Percentiles rank a stretch among this genome's conserved stretches.
Conservation (phyloP, 345 rosid genomes). For the Linum trigynum region DNA sequence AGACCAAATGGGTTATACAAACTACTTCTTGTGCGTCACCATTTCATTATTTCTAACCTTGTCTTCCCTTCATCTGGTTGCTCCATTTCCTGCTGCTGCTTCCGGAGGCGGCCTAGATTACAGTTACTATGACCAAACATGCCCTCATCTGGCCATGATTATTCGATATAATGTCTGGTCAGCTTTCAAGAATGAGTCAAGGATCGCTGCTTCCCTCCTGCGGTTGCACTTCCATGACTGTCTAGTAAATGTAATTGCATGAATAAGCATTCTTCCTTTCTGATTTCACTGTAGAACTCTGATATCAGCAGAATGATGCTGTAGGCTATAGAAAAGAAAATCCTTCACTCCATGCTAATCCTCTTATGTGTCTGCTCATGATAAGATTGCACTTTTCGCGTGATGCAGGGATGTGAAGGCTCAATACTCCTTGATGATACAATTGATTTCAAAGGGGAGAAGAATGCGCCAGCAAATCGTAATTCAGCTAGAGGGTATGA, state of each 20-base stretch:
- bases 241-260: conserved; percentile 52
- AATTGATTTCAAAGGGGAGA: neutral
- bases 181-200: conserved; percentile 51
- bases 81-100: conserved; percentile 10
- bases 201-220: conserved; percentile 86
- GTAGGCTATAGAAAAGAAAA: no score
- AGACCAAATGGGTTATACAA: conserved; percentile 22
- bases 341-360: no score
- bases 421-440: neutral
- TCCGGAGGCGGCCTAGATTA: conserved; percentile 28
- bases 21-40: conserved; percentile 12
- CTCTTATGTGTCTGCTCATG: no score
- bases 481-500: neutral
- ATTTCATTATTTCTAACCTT: conserved; percentile 8
- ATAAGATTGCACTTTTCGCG: no score
- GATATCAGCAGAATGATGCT: no score
- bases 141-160: conserved; percentile 60
- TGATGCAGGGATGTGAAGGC: neutral
- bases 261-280: neutral
- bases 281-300: neutral
- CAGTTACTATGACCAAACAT: conserved; percentile 44
- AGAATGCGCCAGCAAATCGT: neutral
- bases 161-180: conserved; percentile 49
- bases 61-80: conserved; percentile 8
- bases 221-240: conserved; percentile 84